phyloP scores from a whole-genome alignment of 1,284 basidiomycete species.

The Boletellus dicymbophilus region DNA sequence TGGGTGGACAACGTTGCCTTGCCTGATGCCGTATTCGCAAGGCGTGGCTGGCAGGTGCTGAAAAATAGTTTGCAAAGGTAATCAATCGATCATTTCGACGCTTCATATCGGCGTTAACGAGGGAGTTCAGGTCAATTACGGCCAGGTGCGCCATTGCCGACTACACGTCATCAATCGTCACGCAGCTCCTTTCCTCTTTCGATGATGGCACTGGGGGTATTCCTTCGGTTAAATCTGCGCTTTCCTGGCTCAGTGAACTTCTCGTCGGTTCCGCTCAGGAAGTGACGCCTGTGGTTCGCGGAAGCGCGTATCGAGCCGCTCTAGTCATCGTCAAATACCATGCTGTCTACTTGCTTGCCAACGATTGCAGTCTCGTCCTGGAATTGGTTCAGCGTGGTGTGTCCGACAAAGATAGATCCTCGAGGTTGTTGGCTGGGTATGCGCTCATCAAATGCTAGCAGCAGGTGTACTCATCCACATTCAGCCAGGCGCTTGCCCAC shows the following conservation, averaged over 20 bases:
- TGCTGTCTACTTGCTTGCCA: conserved; percentile 39
- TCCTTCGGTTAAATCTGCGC: conserved; percentile 27
- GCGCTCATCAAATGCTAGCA: conserved; percentile 20
- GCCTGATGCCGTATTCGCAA: conserved; percentile 35
- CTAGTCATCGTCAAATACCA: conserved; percentile 51
- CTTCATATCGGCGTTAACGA: conserved; percentile 11
- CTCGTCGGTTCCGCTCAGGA: conserved; percentile 48
- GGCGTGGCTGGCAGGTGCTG: conserved; percentile 40
- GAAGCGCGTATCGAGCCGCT: conserved; percentile 46
- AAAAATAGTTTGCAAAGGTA: conserved; percentile 45
- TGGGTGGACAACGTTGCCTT: conserved; percentile 49
- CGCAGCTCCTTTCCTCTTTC: conserved; percentile 6
- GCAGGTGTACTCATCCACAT: conserved; percentile 13
- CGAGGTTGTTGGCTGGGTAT: conserved; percentile 70
- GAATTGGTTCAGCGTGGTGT: conserved; percentile 50
- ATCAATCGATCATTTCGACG: background rate
- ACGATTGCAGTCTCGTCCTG: conserved; percentile 23
- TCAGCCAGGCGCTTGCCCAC: conserved; percentile 50
- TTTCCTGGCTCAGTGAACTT: conserved; percentile 35
- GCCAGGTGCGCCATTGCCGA: conserved; percentile 25
- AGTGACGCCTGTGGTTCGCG: conserved; percentile 47
- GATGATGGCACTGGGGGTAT: conserved; percentile 6
- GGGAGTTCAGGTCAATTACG: conserved; percentile 13
- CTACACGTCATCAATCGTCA: conserved; percentile 19
- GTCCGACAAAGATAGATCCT: conserved; percentile 53